These are phyloP conservation scores for Macrolepiota dolichaula DNA, from an alignment of 768 basidiomycete species.

Conservation along the genomic window DNA sequence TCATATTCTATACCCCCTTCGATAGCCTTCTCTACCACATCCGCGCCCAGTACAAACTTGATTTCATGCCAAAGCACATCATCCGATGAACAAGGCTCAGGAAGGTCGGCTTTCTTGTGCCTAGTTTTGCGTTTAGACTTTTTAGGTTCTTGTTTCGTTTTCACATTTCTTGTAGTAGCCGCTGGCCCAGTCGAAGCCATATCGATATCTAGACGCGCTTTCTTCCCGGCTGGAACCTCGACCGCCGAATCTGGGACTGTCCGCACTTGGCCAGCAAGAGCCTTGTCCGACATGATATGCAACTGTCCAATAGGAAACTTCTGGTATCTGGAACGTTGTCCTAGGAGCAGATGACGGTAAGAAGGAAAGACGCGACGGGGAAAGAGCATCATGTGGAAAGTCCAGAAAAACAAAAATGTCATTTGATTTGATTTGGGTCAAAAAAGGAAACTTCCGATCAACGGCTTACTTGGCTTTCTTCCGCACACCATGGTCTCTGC, in stretches of 20 bases:
- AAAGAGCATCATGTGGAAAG: neutral
- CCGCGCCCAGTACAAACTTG: constrained; percentile 57
- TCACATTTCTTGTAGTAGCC: neutral
- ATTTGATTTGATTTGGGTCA: neutral
- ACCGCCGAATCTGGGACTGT: constrained; percentile 3
- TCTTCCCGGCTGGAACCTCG: constrained; percentile 3
- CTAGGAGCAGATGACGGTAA: neutral
- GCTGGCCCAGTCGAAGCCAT: neutral
- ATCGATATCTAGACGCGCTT: neutral
- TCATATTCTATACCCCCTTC: constrained; percentile 50
- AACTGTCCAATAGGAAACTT: neutral
- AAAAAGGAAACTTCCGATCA: neutral
- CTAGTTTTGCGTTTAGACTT: constrained; percentile 11
- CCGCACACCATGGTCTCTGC: constrained; percentile 7
- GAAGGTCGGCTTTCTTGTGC: constrained; percentile 30
- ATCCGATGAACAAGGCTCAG: constrained; percentile 66
- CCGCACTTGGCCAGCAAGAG: neutral
- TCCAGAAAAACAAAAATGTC: constrained; percentile 2
- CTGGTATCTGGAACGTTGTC: neutral
- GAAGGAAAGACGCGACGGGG: neutral
- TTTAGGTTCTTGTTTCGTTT: neutral
- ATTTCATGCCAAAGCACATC: constrained; percentile 79
- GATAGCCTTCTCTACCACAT: constrained; percentile 47
- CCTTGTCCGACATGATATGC: constrained; percentile 1
- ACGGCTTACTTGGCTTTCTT: neutral